A percentile compares a stretch with the other conserved stretches of the same genome.
phyloP scores from a whole-genome alignment of 352 stramenopile species.

The Phytophthora brassicae region DNA sequence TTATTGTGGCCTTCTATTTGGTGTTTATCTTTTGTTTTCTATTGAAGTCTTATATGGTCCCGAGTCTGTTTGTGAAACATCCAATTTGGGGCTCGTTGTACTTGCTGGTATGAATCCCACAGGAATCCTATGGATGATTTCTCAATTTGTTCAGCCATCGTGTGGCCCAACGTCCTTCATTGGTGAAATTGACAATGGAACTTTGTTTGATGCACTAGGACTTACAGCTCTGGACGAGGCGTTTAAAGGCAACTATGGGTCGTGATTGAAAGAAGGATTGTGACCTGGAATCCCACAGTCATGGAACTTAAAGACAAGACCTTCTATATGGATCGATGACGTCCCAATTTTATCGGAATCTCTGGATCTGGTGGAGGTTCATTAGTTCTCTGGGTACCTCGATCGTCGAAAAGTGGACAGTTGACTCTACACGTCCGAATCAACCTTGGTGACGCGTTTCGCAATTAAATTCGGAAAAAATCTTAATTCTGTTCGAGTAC shows the following conservation, averaged over 20 bases:
- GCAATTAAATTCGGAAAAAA: slow-evolving; percentile 19
- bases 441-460: slow-evolving; percentile 38
- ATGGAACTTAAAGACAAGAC: slow-evolving; percentile 47
- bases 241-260: slow-evolving; percentile 40
- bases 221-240: slow-evolving; percentile 37
- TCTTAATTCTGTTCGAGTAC: slow-evolving; percentile 21
- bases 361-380: slow-evolving; percentile 32
- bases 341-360: slow-evolving; percentile 39
- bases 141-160: slow-evolving; percentile 63
- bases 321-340: slow-evolving; percentile 59
- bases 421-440: slow-evolving; percentile 38
- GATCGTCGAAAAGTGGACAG: slow-evolving; percentile 27
- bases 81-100: slow-evolving; percentile 43
- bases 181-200: slow-evolving; percentile 50
- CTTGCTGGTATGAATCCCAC: slow-evolving; percentile 51
- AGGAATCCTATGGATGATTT: slow-evolving; percentile 41
- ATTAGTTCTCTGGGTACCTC: slow-evolving; percentile 44
- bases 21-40: too few species aligned
- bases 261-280: slow-evolving; percentile 41
- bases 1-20: too few species aligned
- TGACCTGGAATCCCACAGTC: slow-evolving; percentile 38
- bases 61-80: too few species aligned
- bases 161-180: slow-evolving; percentile 51
- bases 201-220: slow-evolving; percentile 26
- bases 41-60: too few species aligned